Base-by-base conservation (phyloP, 2,329 filamentous ascomycete species). In the Colletotrichum noveboracense region DNA sequence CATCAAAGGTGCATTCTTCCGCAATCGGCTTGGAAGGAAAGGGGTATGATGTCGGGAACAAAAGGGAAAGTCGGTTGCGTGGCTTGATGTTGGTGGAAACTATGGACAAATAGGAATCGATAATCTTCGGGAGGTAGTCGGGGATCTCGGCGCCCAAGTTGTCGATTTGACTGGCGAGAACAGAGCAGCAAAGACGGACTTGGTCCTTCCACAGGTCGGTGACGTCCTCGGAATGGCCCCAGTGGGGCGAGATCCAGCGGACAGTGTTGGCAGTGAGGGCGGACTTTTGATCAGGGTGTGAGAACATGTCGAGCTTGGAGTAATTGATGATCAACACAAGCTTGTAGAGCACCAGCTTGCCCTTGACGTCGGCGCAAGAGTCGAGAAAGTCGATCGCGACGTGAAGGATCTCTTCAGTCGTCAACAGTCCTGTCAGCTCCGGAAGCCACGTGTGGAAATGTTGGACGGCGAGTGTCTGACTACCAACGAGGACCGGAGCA, bases 401-500 rank as follows among this genome's bases (percentile, higher is more conserved):
- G 80, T 98, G 94, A 68, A 98, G 87, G 61, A 98, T 96, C 82
- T 98, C 96, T 80, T 96, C 94, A 0, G 93, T 93, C 6, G 90
- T 91, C 81, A 98, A 89, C 48, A 97, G 89, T 3, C 93, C 92
- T 1, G 92, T 89, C 12, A 99, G 91, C 82, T 98, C 96, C 0
- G 97, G 96, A n/a, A 99, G 88, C 97, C 97, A 99, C 0, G 95
- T 94, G 82, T 98, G 96, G 83, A 98, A 98, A 83, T 98, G 95
- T 84, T 99, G 97, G 14, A 98, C 96, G 4, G 97, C 93, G 66
- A 99, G 88, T 0, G 97, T 98, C 85, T 99, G 98, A 77, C 95
- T 98, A 38, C 97, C 97, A 16, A 98, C 94, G 28, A 98, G 87
- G 21, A 96, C 93, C 0, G 97, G 94, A 4, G 95, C 94, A 3